These are phyloP conservation scores for Sporothrix dimorphospora DNA, from an alignment of 2,329 filamentous ascomycete genomes.

Conservation along the genomic window DNA sequence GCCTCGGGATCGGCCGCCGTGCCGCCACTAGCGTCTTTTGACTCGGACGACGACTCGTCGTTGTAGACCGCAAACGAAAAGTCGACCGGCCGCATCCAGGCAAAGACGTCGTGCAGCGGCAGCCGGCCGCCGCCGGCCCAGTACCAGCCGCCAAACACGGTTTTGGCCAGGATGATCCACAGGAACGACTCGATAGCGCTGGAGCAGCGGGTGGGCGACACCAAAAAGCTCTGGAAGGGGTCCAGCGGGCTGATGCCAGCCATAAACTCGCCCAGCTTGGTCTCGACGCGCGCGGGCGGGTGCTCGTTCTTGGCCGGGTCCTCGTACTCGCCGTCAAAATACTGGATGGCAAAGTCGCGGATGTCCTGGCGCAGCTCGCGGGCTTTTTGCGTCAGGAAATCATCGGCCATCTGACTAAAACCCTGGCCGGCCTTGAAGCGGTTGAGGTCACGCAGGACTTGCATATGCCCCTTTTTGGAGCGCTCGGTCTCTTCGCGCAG, in stretches of 20 bases:
- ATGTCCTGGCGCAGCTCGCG: slow-evolving; percentile 30
- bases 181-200: slow-evolving; percentile 26
- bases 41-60: neutral
- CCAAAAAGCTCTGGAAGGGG: slow-evolving; percentile 23
- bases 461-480: slow-evolving; percentile 24
- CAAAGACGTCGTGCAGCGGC: slow-evolving; percentile 11
- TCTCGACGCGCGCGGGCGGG: neutral
- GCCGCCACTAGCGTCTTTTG: neutral
- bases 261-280: slow-evolving; percentile 24
- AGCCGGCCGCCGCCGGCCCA: slow-evolving; percentile 25
- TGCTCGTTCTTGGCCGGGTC: neutral
- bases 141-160: slow-evolving; percentile 28
- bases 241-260: slow-evolving; percentile 15
- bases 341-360: slow-evolving; percentile 29
- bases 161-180: slow-evolving; percentile 23
- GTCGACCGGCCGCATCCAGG: slow-evolving; percentile 25
- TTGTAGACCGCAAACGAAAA: slow-evolving; percentile 4
- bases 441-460: slow-evolving; percentile 29
- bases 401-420: slow-evolving; percentile 26
- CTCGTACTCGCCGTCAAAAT: slow-evolving; percentile 18
- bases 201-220: slow-evolving; percentile 23
- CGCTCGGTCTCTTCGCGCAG: slow-evolving; percentile 27
- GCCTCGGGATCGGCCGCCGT: slow-evolving; percentile 18
- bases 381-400: slow-evolving; percentile 20
- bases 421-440: slow-evolving; percentile 29